A percentile compares a stretch with the other conserved stretches of the same genome.
Conservation (phyloP, 2,329 filamentous ascomycete genomes). For the Aspergillus fijiensis region DNA sequence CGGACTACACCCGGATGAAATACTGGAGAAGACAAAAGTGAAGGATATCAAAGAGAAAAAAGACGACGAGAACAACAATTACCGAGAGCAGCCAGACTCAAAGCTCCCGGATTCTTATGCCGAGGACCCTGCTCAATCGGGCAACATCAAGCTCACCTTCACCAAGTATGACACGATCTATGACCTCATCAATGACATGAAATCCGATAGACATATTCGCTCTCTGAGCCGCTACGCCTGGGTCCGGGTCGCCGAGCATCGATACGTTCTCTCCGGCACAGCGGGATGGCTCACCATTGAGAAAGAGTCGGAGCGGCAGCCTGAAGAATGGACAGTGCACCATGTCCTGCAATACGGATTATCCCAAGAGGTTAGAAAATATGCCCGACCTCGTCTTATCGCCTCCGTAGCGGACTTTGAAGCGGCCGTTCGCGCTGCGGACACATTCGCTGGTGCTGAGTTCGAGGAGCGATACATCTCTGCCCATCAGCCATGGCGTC, state of each 20-base stretch:
- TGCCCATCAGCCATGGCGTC: conserved; percentile 69
- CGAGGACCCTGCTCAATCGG: conserved; percentile 23
- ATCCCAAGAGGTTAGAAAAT: conserved; percentile 52
- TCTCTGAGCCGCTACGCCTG: conserved; percentile 73
- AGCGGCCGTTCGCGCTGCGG: conserved; percentile 78
- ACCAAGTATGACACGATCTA: conserved; percentile 91
- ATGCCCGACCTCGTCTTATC: conserved; percentile 66
- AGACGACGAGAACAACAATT: conserved; percentile 39
- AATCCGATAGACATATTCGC: conserved; percentile 75
- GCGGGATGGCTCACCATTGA: conserved; percentile 61
- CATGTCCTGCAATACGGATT: conserved; percentile 33
- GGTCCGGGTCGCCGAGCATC: conserved; percentile 72
- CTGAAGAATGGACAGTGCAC: conserved; percentile 29
- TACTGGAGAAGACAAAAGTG: conserved; percentile 67
- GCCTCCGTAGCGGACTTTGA: conserved; percentile 65
- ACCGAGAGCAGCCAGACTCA: background rate
- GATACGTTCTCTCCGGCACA: conserved; percentile 68
- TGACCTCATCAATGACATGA: conserved; percentile 81
- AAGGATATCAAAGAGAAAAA: conserved; percentile 59
- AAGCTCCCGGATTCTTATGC: background rate
- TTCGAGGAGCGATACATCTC: conserved; percentile 69
- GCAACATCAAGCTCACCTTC: conserved; percentile 64
- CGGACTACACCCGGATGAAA: conserved; percentile 78
- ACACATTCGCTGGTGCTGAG: conserved; percentile 69
- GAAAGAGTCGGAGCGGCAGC: conserved; percentile 10